These are phyloP conservation scores for Papilionanthe hybrid DNA, from an alignment of 116 monocot species.

Conservation along the genomic window DNA sequence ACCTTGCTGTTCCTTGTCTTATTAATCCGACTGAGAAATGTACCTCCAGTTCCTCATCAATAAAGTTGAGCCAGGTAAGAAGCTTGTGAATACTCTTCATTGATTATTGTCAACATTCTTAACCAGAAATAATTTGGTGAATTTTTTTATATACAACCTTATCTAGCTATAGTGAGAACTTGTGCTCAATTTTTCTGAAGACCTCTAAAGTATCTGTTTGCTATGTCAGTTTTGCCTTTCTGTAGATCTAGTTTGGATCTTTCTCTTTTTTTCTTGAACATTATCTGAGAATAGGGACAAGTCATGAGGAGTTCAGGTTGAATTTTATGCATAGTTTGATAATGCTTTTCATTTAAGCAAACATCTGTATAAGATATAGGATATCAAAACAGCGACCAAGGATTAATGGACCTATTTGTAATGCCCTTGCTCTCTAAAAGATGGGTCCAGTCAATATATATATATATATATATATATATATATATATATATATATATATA, in stretches of 20 bases:
- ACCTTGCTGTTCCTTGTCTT: conserved; percentile 40
- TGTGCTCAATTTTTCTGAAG: neutral
- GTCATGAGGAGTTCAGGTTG: neutral
- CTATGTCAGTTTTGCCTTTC: neutral
- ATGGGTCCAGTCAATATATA: neutral
- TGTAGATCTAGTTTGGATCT: neutral
- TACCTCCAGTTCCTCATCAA: conserved; percentile 3
- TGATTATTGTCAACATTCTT: neutral
- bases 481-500: too few species aligned
- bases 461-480: neutral
- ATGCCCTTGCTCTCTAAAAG: neutral
- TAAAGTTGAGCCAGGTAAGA: conserved; percentile 45
- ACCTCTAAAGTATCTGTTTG: neutral
- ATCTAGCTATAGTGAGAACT: neutral
- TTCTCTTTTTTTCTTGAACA: neutral
- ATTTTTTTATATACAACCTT: neutral
- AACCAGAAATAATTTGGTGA: neutral
- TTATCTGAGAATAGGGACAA: neutral
- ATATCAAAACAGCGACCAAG: neutral
- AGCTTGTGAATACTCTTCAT: neutral
- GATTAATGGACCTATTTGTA: too few species aligned
- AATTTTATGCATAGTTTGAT: neutral
- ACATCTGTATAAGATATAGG: neutral
- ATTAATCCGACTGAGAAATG: conserved; percentile 25
- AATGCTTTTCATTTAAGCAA: neutral